Base-by-base conservation (phyloP, 805 yeast species). In the Candida ponderosae region DNA sequence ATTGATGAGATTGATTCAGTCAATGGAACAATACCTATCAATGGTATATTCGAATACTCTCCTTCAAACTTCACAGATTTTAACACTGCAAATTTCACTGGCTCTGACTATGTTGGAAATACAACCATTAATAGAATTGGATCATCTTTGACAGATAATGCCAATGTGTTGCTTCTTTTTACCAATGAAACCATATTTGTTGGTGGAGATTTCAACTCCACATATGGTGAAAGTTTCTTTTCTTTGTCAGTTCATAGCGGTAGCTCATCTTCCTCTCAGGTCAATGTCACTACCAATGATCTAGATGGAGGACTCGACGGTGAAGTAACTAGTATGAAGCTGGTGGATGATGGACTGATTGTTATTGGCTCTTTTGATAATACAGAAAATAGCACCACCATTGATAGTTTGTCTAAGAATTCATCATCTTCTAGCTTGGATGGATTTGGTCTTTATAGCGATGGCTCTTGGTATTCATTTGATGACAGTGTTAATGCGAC, bases 21-120 rank as follows among this genome's bases (percentile, higher is more conserved):
- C 6, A 57, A 62, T 36, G 56, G 62, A 2, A 50, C 65, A 1
- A 40, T 77, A 26, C 51, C 66, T 2, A 55, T 89, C 35, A 82
- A 84, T 55, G 95, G 95, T 9, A 49, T 90, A 17, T 86, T 90
- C 52, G 96, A 90, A 60, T 93, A 81, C 57, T 78, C 86, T 1
- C 60, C 78, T 28, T 58, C 73, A 3, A 88, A 88, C 54, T 86
- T 83, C 54, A 62, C 81, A 5, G 43, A 49, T 11, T 45, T 56
- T 19, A 50, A 57, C 13, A 46, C 53, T 30, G 48, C 59, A 9
- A 45, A 59, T 26, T 37, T 51, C 40, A 19, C 42, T 18, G 44
- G 48, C 29, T 39, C 47, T 11, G 37, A 40, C 1, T 43, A 48
- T 28, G 60, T 77, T 30, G 76, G 78, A 0, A 68, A 74, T 44